Conservation (phyloP, 768 basidiomycete species). For the Suillus subalutaceus region DNA sequence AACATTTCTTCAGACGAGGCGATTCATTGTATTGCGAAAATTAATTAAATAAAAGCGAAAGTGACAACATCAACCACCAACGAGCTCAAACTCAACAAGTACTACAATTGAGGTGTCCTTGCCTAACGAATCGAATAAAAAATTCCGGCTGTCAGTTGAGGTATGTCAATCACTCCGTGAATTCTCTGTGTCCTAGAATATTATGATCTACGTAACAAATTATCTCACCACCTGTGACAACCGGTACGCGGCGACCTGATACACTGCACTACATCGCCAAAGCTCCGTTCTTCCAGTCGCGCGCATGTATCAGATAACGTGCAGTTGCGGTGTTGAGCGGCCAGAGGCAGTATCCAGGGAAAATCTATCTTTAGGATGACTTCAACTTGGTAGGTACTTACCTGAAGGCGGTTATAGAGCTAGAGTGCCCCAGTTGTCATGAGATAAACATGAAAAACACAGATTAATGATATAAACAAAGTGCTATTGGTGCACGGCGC, state of each 20-base stretch:
- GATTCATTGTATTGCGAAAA: not conserved
- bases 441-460: not conserved
- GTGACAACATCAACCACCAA: not conserved
- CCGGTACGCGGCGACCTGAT: not conserved
- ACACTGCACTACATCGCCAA: not conserved
- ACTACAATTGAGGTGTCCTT: not conserved
- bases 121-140: not conserved
- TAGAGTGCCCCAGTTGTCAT: not conserved
- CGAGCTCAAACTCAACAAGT: not conserved
- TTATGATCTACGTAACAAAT: too few relatives aligned
- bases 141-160: too few relatives aligned
- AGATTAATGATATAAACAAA: not conserved
- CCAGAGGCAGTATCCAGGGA: not conserved
- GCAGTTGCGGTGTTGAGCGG: not conserved
- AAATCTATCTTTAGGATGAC: not conserved
- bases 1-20: constrained; percentile 1
- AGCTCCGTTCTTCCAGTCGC: not conserved
- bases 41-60: not conserved
- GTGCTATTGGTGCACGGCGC: constrained; percentile 5
- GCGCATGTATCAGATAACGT: not conserved
- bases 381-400: not conserved
- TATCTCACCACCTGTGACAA: too few relatives aligned
- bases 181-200: too few relatives aligned
- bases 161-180: too few relatives aligned
- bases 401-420: not conserved